Percentiles rank a stretch among this genome's conserved stretches.
Evolutionary conservation across 768 basidiomycete genomes (phyloP).

Genomic region (Phallus indusiatus): DNA sequence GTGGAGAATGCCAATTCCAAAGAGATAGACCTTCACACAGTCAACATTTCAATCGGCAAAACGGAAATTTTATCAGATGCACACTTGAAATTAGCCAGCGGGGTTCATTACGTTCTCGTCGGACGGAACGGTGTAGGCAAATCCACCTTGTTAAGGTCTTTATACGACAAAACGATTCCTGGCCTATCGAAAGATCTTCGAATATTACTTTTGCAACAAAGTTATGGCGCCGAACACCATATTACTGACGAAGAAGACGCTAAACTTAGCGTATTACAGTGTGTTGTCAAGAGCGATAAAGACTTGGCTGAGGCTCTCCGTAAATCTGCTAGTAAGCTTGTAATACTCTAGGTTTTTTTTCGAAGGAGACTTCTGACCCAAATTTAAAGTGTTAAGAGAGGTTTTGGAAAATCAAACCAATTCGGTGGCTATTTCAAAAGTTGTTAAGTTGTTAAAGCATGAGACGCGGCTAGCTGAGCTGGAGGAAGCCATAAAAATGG

Average conservation of each 20-base stretch:
- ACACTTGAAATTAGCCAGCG: conserved; percentile 40
- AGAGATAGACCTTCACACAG: conserved; percentile 10
- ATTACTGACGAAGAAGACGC: conserved; percentile 12
- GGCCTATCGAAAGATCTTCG: conserved; percentile 34
- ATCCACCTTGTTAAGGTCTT: conserved; percentile 33
- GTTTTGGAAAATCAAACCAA: conserved; percentile 14
- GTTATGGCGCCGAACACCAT: conserved; percentile 17
- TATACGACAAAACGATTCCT: conserved; percentile 37
- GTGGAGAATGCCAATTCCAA: no score
- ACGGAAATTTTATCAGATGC: conserved; percentile 44
- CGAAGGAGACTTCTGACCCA: not conserved
- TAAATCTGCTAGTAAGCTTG: conserved; percentile 16
- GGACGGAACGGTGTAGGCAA: conserved; percentile 50
- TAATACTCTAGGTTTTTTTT: not conserved
- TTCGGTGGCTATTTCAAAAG: not conserved
- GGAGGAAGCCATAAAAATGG: conserved; percentile 34
- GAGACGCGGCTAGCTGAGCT: conserved; percentile 8
- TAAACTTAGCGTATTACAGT: conserved; percentile 25
- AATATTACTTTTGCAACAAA: conserved; percentile 38
- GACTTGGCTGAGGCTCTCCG: conserved; percentile 25
- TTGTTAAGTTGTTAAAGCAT: not conserved
- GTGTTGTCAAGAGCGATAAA: conserved; percentile 37
- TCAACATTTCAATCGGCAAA: conserved; percentile 41
- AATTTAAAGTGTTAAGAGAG: conserved; percentile 14
- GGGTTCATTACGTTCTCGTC: conserved; percentile 43